Conservation (phyloP, 2,329 filamentous ascomycete species). For the Remersonia thermophila region DNA sequence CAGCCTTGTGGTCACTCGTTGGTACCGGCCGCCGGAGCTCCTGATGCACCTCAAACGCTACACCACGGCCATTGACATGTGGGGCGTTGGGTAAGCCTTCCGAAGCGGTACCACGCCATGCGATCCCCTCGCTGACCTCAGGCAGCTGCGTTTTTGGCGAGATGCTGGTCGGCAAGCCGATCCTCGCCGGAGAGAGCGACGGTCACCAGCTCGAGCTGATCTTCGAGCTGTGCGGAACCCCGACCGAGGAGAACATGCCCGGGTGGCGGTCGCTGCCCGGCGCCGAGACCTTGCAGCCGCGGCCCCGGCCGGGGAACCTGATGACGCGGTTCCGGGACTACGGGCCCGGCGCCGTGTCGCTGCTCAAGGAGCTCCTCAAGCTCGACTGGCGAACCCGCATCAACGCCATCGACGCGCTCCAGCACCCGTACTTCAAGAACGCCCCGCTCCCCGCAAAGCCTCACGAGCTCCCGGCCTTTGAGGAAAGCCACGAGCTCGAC, state of each 20-base stretch:
- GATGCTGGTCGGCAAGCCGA: slow-evolving; percentile 90
- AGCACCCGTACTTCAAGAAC: slow-evolving; percentile 83
- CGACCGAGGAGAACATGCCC: slow-evolving; percentile 84
- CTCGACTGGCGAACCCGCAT: slow-evolving; percentile 82
- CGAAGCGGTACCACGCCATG: too few species aligned
- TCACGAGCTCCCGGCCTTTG: slow-evolving; percentile 78
- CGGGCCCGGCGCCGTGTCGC: slow-evolving; percentile 59
- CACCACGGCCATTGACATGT: slow-evolving; percentile 96
- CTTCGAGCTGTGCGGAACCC: slow-evolving; percentile 82
- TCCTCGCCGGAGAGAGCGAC: slow-evolving; percentile 81
- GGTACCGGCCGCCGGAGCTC: slow-evolving; percentile 92
- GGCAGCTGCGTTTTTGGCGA: slow-evolving; percentile 89
- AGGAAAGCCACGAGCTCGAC: slow-evolving; percentile 95
- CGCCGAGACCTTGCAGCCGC: slow-evolving; percentile 59
- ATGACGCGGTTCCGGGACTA: slow-evolving; percentile 64
- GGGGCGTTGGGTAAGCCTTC: slow-evolving; percentile 78
- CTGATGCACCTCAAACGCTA: slow-evolving; percentile 79
- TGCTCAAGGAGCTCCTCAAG: slow-evolving; percentile 71
- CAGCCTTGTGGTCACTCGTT: slow-evolving; percentile 88
- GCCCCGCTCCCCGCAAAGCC: slow-evolving; percentile 67
- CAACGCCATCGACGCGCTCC: slow-evolving; percentile 85
- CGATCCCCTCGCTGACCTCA: not conserved
- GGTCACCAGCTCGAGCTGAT: slow-evolving; percentile 84
- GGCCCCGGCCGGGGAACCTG: slow-evolving; percentile 51
- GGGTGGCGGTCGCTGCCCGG: slow-evolving; percentile 76